A percentile compares a stretch with the other conserved stretches of the same genome.
Evolutionary conservation across 441 rosid genomes (phyloP).

Genomic region (Adansonia madagascariensis): DNA sequence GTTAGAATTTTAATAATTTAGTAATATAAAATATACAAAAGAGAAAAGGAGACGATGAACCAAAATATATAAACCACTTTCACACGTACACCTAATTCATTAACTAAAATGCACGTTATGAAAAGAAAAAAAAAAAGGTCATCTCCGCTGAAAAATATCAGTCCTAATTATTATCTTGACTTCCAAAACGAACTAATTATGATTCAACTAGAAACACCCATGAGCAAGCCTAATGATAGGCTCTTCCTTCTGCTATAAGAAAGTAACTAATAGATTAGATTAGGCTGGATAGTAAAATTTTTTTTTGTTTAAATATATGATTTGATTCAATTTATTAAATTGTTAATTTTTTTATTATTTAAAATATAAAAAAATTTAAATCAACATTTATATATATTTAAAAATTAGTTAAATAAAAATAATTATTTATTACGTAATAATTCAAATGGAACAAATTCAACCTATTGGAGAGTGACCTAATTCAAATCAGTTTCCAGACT

Average conservation of each 20-base stretch:
- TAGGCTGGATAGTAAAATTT: too few species aligned
- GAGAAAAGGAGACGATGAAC: background rate
- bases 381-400: too few species aligned
- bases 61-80: background rate
- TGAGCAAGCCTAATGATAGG: background rate
- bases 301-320: too few species aligned
- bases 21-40: background rate
- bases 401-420: too few species aligned
- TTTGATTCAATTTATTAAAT: background rate
- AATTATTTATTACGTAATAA: too few species aligned
- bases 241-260: background rate
- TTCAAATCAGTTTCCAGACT: too few species aligned
- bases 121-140: background rate
- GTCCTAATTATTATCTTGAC: background rate
- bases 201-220: background rate
- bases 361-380: too few species aligned
- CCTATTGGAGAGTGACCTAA: too few species aligned
- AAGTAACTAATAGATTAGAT: background rate
- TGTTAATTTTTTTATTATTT: too few species aligned
- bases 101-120: background rate
- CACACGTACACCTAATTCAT: constrained; percentile 6
- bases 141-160: too few species aligned
- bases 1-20: too few species aligned
- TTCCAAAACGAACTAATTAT: background rate
- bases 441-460: too few species aligned